Conservation (phyloP, 1,284 basidiomycete genomes). For the Boletellus sp. region DNA sequence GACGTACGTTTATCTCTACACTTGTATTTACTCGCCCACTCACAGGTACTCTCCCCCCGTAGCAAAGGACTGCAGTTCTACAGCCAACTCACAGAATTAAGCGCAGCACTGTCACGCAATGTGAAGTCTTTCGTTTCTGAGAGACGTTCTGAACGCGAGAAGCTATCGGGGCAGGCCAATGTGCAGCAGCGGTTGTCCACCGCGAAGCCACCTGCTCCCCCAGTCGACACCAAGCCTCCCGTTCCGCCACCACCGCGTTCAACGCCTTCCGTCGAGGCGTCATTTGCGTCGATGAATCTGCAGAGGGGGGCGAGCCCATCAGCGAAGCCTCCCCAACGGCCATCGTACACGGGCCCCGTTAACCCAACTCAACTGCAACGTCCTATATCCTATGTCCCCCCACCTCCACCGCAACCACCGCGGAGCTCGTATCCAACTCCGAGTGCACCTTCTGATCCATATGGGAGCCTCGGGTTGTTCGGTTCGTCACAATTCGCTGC, state of each 20-base stretch:
- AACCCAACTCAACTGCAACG: conserved; percentile 36
- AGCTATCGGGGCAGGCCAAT: conserved; percentile 67
- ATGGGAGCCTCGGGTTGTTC: conserved; percentile 49
- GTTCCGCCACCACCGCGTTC: conserved; percentile 44
- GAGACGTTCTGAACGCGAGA: conserved; percentile 71
- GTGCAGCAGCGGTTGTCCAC: conserved; percentile 59
- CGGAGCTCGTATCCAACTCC: conserved; percentile 33
- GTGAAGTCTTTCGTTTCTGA: conserved; percentile 61
- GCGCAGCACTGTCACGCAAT: conserved; percentile 57
- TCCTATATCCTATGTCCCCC: conserved; percentile 31
- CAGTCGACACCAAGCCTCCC: conserved; percentile 48
- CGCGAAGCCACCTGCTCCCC: conserved; percentile 39
- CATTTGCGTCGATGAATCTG: conserved; percentile 52
- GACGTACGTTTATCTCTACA: conserved; percentile 49
- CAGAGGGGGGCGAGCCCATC: conserved; percentile 23
- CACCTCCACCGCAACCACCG: conserved; percentile 37
- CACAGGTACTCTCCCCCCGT: conserved; percentile 1
- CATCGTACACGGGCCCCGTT: conserved; percentile 25
- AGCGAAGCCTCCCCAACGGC: conserved; percentile 24
- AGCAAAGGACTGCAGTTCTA: conserved; percentile 91
- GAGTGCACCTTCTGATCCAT: conserved; percentile 45
- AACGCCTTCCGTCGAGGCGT: conserved; percentile 42
- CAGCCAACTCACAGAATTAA: conserved; percentile 71
- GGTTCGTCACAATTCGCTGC: conserved; percentile 21
- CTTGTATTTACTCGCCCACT: conserved; percentile 5